Base-by-base conservation (phyloP, 768 basidiomycete genomes). In the Lactarius trivialis region DNA sequence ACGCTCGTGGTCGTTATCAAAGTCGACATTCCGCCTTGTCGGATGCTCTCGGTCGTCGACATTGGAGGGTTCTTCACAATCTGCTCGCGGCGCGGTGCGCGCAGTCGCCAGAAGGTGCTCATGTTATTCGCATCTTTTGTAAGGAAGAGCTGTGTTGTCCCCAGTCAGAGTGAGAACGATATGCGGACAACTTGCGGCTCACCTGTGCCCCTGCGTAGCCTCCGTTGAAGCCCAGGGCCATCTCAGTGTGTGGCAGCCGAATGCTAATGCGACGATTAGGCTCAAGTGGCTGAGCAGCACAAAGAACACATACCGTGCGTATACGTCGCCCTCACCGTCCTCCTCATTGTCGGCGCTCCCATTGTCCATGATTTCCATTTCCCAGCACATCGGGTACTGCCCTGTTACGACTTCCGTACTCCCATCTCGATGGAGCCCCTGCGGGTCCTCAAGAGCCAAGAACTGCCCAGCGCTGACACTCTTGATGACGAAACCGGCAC, bases 341-440 rank as follows among this genome's bases (percentile, higher is more conserved):
- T 67, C 67, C 3, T 24, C 61, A 12, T 60, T 64, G 7, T 59
- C 64, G 3, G 50, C 33, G 45, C 37, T 59, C 34, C 55, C 59
- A 24, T 66, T 55, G 34, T 54, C 58, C 63, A 64, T 58, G 55
- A 66, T 41, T 26, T 67, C 67, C 57, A 66, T 57, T 36, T 67
- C 67, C 67, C 67, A 67, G 12, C 65, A 63, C 45, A 57, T 59
- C 11, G 67, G 67, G 58, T 66, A 67, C 17, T 60, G 53, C 36
- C 65, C 61, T 2, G 65, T 51, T 2, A 62, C 55, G 48, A 66
- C 61, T 4, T 61, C 55, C 28, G 43, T 39, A 17, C 26, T 33
- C 4, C 32, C 15, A 5, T 52, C 60, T 11, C 12, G 11, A 28
- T 57, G 52, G 7, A 65, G 50, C 37, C 55, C 64, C 6, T 39